phyloP scores from a whole-genome alignment of 768 basidiomycete species.

The Tricholoma saponaceum region DNA sequence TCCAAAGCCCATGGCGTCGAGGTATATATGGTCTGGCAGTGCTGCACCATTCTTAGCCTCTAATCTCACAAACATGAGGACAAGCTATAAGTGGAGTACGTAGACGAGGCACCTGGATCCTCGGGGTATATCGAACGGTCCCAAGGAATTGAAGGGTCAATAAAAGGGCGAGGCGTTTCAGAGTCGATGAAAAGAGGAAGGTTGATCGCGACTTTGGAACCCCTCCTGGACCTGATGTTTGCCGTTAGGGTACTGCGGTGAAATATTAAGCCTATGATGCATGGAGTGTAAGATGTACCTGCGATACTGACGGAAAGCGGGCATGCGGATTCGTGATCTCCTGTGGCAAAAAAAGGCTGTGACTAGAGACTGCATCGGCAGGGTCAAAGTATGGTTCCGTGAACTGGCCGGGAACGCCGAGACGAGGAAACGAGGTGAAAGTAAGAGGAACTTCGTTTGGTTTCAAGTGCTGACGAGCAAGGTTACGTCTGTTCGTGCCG shows the following conservation, averaged over 20 bases:
- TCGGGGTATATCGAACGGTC: slow-evolving; percentile 80
- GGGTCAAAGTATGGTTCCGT: slow-evolving; percentile 88
- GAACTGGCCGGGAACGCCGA: slow-evolving; percentile 87
- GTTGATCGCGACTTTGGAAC: slow-evolving; percentile 94
- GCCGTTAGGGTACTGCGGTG: slow-evolving; percentile 85
- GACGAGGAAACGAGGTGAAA: slow-evolving; percentile 90
- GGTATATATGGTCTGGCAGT: slow-evolving; percentile 86
- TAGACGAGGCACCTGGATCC: slow-evolving; percentile 56
- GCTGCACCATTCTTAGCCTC: slow-evolving; percentile 92
- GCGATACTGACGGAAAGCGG: slow-evolving; percentile 85
- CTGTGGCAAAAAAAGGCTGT: slow-evolving; percentile 91
- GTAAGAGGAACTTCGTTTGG: slow-evolving; percentile 88
- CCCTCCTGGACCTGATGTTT: slow-evolving; percentile 87
- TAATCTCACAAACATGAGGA: slow-evolving; percentile 21
- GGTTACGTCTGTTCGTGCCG: slow-evolving; percentile 54
- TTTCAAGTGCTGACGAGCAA: slow-evolving; percentile 81
- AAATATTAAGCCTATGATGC: slow-evolving; percentile 5
- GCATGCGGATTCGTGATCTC: slow-evolving; percentile 97
- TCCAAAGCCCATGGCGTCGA: slow-evolving; percentile 99
- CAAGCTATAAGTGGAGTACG: slow-evolving; percentile 6
- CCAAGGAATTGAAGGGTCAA: slow-evolving; percentile 92
- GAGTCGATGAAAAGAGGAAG: slow-evolving; percentile 89
- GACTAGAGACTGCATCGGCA: slow-evolving; percentile 73
- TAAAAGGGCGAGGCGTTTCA: slow-evolving; percentile 83
- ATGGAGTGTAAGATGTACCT: slow-evolving; percentile 7